Evolutionary conservation across 495 filamentous ascomycete species (phyloP).

Genomic region (Cercophora newfieldiana): DNA sequence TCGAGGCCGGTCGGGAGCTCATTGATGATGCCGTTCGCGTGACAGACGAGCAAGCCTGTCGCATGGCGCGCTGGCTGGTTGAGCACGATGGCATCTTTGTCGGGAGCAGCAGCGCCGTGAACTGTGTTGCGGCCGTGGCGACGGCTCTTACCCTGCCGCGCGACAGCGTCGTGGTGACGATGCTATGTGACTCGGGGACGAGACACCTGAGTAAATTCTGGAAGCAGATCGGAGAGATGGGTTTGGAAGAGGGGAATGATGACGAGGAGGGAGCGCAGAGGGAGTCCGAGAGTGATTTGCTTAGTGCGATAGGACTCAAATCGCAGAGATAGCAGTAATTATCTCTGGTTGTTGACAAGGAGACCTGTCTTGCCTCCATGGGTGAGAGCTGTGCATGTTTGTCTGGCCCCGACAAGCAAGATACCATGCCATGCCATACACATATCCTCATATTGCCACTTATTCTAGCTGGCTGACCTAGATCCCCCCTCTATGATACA

Average conservation of each 20-base stretch:
- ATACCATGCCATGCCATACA: neutral
- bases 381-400: too few species aligned
- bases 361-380: too few species aligned
- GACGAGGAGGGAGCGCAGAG: conserved; percentile 9
- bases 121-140: conserved; percentile 87
- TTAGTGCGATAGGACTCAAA: conserved; percentile 38
- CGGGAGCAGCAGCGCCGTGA: conserved; percentile 92
- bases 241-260: conserved; percentile 49
- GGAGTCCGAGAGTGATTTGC: conserved; percentile 29
- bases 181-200: conserved; percentile 88
- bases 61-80: conserved; percentile 92
- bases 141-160: conserved; percentile 66
- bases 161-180: conserved; percentile 81
- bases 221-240: conserved; percentile 74
- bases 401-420: neutral
- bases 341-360: neutral
- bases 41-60: conserved; percentile 85
- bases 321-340: neutral
- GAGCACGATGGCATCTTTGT: conserved; percentile 95
- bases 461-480: neutral
- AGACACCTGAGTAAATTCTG: conserved; percentile 95
- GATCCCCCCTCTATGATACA: neutral
- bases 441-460: neutral
- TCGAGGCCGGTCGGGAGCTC: conserved; percentile 78
- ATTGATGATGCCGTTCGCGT: conserved; percentile 90